Evolutionary conservation across 192 early-diverging fungal species (phyloP).

Genomic region (Thamnidium elegans): DNA sequence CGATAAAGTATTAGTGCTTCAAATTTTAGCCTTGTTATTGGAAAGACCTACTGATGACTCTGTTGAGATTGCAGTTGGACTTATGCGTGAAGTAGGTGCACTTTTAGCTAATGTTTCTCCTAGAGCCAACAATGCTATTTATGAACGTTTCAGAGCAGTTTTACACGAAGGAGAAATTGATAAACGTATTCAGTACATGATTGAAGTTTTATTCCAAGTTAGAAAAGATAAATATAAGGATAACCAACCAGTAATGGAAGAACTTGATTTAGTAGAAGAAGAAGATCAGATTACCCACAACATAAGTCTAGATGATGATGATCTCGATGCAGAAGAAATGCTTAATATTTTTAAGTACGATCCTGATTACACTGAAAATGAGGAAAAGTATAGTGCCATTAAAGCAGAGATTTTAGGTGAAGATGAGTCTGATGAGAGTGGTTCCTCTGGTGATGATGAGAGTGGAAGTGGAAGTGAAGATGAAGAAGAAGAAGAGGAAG

Average conservation of each 20-base stretch:
- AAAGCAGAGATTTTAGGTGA: slow-evolving; percentile 87
- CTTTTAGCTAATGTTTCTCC: slow-evolving; percentile 77
- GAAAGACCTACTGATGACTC: slow-evolving; percentile 91
- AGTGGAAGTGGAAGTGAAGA: slow-evolving; percentile 45
- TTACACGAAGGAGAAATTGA: slow-evolving; percentile 93
- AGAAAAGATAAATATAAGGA: slow-evolving; percentile 93
- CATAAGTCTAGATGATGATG: slow-evolving; percentile 78
- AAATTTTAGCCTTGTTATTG: slow-evolving; percentile 79
- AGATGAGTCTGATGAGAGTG: slow-evolving; percentile 51
- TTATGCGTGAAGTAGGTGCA: slow-evolving; percentile 86
- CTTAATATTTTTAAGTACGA: slow-evolving; percentile 87
- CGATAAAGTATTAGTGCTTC: slow-evolving; percentile 85
- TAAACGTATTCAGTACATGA: slow-evolving; percentile 95
- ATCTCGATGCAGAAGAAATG: slow-evolving; percentile 74
- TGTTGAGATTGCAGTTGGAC: slow-evolving; percentile 93
- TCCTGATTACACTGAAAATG: slow-evolving; percentile 75
- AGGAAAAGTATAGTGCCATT: slow-evolving; percentile 77
- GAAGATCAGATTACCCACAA: slow-evolving; percentile 95
- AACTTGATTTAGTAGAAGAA: slow-evolving; percentile 88
- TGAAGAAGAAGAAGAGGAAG: slow-evolving; percentile 40
- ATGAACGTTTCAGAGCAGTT: slow-evolving; percentile 88
- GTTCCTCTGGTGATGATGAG: slow-evolving; percentile 43
- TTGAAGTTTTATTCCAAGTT: slow-evolving; percentile 94
- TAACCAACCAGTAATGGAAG: slow-evolving; percentile 70
- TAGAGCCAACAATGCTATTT: slow-evolving; percentile 76